These are phyloP conservation scores for Saururus chinensis DNA, from an alignment of 164 flowering plant species.

Conservation along the genomic window DNA sequence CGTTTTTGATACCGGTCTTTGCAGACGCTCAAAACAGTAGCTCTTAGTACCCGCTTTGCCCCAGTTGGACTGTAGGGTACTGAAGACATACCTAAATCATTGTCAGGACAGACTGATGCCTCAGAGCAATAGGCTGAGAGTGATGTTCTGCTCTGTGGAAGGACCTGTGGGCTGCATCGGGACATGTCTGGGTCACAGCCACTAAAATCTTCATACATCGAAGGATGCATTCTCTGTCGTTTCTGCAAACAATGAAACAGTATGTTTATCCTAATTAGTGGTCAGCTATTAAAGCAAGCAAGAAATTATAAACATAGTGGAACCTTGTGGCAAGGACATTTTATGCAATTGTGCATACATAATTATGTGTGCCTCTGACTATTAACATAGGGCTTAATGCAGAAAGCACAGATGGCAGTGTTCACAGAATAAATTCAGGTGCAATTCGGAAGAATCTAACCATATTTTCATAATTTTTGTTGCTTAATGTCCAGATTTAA, in stretches of 20 bases:
- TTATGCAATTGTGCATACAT: too few relatives aligned
- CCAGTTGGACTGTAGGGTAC: constrained; percentile 3
- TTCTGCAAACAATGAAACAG: constrained; percentile 21
- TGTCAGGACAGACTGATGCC: constrained; percentile 13
- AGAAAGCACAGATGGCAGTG: too few relatives aligned
- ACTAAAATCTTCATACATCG: constrained; percentile 52
- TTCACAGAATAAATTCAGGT: too few relatives aligned
- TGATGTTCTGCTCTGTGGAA: constrained; percentile 17
- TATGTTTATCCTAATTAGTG: not conserved
- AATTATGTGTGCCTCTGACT: too few relatives aligned
- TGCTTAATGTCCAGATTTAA: too few relatives aligned
- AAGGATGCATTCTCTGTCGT: constrained; percentile 69
- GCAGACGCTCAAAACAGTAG: constrained; percentile 10
- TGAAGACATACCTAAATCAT: constrained; percentile 9
- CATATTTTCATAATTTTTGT: too few relatives aligned
- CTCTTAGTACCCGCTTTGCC: constrained; percentile 7
- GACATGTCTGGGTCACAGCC: constrained; percentile 22
- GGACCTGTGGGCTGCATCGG: constrained; percentile 33
- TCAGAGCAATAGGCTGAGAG: constrained; percentile 13
- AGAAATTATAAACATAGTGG: not conserved
- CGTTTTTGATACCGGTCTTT: constrained; percentile 13
- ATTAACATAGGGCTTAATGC: too few relatives aligned
- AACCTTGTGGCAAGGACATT: not conserved
- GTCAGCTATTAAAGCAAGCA: not conserved
- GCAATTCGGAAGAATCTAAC: too few relatives aligned